These are phyloP conservation scores for Arabidopsis thaliana DNA, from an alignment of 345 rosid genomes.

Conservation along the genomic window TAIR10.1 NC_003074.8:3791001-3791500, in stretches of 20 bases:
- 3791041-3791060: slow-evolving; percentile 85
- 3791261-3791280: slow-evolving; percentile 82
- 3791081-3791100: slow-evolving; percentile 57
- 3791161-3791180: slow-evolving; percentile 89
- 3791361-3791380: slow-evolving; percentile 98
- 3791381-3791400: slow-evolving; percentile 95
- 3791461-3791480: slow-evolving; percentile 7
- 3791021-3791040: slow-evolving; percentile 82
- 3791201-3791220: slow-evolving; percentile 37
- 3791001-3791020: slow-evolving; percentile 83
- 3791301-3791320: slow-evolving; percentile 78
- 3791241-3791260: slow-evolving; percentile 64
- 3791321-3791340: slow-evolving; percentile 88
- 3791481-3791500: slow-evolving; percentile 8
- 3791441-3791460: neutral
- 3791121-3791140: slow-evolving; percentile 93
- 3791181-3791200: slow-evolving; percentile 24
- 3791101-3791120: slow-evolving; percentile 92
- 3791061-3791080: slow-evolving; percentile 82
- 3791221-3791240: slow-evolving; percentile 32
- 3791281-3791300: slow-evolving; percentile 73
- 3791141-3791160: slow-evolving; percentile 91
- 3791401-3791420: slow-evolving; percentile 75
- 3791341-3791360: slow-evolving; percentile 79
- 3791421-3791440: slow-evolving; percentile 14